phyloP scores from a whole-genome alignment of 805 yeast genomes.

The Saccharomycopsis capsularis region DNA sequence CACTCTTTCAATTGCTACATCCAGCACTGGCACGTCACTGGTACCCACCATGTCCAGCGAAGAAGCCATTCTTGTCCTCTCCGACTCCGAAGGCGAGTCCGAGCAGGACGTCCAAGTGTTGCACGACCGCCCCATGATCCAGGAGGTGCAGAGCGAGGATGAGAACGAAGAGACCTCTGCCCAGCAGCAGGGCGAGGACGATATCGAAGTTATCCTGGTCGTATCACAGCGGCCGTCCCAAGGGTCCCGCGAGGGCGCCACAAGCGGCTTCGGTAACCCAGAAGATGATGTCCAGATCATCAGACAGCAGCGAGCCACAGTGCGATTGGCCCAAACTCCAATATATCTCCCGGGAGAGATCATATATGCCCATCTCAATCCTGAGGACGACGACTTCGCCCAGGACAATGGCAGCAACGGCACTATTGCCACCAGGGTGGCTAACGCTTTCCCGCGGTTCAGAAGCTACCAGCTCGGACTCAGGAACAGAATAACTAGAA shows the following conservation, averaged over 20 bases:
- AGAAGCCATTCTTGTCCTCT: not conserved
- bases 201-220: not conserved
- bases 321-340: conserved; percentile 13
- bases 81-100: not conserved
- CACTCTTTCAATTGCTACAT: not conserved
- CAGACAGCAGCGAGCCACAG: conserved; percentile 16
- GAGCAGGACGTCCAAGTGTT: conserved; percentile 4
- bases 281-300: conserved; percentile 12
- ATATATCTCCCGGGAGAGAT: conserved; percentile 14
- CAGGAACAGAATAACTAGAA: not conserved
- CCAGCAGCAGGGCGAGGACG: not conserved
- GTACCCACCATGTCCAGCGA: not conserved
- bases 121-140: not conserved
- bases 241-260: not conserved
- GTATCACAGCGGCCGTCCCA: not conserved
- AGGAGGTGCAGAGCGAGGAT: conserved; percentile 1
- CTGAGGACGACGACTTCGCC: not conserved
- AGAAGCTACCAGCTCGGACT: not conserved
- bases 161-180: not conserved
- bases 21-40: not conserved
- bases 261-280: not conserved
- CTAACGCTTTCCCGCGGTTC: not conserved
- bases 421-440: too few species aligned
- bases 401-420: not conserved
- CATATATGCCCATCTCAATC: not conserved